Conservation (phyloP, 83 land plant species). For the Isoetes engelmannii region DNA sequence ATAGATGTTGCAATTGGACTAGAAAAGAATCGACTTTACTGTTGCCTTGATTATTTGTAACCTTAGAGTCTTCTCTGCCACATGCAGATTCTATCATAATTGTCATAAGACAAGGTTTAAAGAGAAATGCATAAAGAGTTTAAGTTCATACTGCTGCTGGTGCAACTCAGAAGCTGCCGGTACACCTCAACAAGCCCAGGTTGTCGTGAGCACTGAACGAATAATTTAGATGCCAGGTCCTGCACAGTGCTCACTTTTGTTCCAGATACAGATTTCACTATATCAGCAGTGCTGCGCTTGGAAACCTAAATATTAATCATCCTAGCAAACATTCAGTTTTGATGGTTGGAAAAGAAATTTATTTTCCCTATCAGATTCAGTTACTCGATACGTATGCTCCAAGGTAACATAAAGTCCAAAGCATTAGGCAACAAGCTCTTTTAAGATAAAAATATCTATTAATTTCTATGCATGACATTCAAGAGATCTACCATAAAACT, state of each 20-base stretch:
- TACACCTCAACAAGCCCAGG: slow-evolving; percentile 82
- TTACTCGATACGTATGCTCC: background rate
- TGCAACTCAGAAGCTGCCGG: slow-evolving; percentile 56
- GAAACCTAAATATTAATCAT: slow-evolving; percentile 54
- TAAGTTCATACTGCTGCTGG: too few relatives aligned
- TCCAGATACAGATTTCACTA: slow-evolving; percentile 67
- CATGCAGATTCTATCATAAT: slow-evolving; percentile 29
- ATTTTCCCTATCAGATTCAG: background rate
- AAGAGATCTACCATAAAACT: background rate
- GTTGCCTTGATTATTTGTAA: background rate
- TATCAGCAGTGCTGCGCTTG: slow-evolving; percentile 54
- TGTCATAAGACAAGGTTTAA: slow-evolving; percentile 30
- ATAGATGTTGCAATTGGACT: background rate
- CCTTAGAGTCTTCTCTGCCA: background rate
- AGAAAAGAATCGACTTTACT: background rate
- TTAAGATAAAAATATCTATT: background rate
- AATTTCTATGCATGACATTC: background rate
- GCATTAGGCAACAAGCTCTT: background rate
- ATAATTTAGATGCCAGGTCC: slow-evolving; percentile 76
- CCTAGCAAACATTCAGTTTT: background rate
- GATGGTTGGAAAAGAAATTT: background rate
- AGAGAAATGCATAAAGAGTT: too few relatives aligned
- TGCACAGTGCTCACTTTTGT: slow-evolving; percentile 73
- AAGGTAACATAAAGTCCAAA: background rate
- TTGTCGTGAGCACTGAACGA: slow-evolving; percentile 91